Evolutionary conservation across 2,329 filamentous ascomycete species (phyloP).

Genomic region (Dissoconium aciculare): DNA sequence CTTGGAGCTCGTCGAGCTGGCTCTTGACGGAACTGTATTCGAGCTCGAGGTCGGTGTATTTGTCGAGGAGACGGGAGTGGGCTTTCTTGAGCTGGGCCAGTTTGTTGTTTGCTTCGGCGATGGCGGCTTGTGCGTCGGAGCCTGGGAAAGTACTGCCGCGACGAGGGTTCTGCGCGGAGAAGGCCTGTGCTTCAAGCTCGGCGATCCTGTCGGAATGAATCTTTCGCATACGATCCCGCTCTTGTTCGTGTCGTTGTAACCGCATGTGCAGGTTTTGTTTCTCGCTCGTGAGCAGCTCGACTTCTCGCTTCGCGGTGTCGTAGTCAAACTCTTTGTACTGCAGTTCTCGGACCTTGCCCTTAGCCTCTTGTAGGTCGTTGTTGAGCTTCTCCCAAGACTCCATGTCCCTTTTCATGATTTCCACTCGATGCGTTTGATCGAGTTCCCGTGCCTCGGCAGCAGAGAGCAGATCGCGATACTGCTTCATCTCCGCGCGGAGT

Average conservation of each 20-base stretch:
- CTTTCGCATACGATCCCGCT: constrained; percentile 33
- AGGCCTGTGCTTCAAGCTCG: constrained; percentile 28
- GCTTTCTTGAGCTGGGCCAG: constrained; percentile 37
- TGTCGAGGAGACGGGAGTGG: constrained; percentile 35
- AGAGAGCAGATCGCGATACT: constrained; percentile 47
- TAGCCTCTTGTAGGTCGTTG: constrained; percentile 44
- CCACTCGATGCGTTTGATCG: constrained; percentile 46
- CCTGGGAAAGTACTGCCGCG: constrained; percentile 8
- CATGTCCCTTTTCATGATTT: constrained; percentile 46
- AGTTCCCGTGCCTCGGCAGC: constrained; percentile 55
- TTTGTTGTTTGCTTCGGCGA: constrained; percentile 34
- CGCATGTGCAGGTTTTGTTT: constrained; percentile 45
- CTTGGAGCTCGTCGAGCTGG: constrained; percentile 15
- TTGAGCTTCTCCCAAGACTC: constrained; percentile 47
- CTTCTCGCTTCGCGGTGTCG: constrained; percentile 41
- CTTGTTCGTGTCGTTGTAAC: constrained; percentile 38
- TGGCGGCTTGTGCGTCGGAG: constrained; percentile 36
- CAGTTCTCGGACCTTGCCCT: constrained; percentile 45
- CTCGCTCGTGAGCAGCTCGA: constrained; percentile 43
- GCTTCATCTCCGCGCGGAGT: constrained; percentile 40
- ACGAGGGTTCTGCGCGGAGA: not conserved
- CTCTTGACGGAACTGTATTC: constrained; percentile 19
- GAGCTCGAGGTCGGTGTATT: constrained; percentile 34
- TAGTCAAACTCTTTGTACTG: constrained; percentile 50
- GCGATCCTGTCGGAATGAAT: constrained; percentile 35